Conservation (phyloP, 139 green algal species). For the Volvox africanus region DNA sequence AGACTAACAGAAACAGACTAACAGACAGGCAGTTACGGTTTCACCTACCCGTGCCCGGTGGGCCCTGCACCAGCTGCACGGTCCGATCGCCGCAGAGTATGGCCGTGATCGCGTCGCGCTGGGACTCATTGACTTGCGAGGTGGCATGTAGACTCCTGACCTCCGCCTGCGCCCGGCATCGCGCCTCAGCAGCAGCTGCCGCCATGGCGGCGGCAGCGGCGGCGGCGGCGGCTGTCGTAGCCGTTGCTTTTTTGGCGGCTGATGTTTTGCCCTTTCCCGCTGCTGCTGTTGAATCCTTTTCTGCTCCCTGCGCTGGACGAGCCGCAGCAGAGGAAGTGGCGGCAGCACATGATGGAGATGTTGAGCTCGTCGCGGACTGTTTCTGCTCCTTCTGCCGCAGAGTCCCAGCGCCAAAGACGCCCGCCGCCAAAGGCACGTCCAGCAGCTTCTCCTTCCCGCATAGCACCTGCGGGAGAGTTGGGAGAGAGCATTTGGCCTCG, state of each 20-base stretch:
- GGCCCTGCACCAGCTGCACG: conserved; percentile 39
- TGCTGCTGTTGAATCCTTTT: too few species aligned
- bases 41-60: conserved; percentile 24
- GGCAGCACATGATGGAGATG: not conserved
- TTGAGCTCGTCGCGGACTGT: too few species aligned
- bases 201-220: too few species aligned
- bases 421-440: not conserved
- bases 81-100: not conserved
- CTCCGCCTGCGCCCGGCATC: not conserved
- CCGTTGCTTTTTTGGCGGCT: too few species aligned
- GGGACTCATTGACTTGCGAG: not conserved
- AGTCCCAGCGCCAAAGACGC: conserved; percentile 17
- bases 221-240: too few species aligned
- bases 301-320: not conserved
- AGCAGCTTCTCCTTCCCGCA: not conserved
- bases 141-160: not conserved
- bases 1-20: too few species aligned
- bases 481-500: too few species aligned
- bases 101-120: not conserved
- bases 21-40: too few species aligned
- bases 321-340: too few species aligned
- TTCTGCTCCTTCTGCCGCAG: not conserved
- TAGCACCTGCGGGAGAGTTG: not conserved
- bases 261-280: too few species aligned
- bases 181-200: not conserved